Conservation (phyloP, 2,329 filamentous ascomycete genomes). For the Paraconiothyrium sp. region DNA sequence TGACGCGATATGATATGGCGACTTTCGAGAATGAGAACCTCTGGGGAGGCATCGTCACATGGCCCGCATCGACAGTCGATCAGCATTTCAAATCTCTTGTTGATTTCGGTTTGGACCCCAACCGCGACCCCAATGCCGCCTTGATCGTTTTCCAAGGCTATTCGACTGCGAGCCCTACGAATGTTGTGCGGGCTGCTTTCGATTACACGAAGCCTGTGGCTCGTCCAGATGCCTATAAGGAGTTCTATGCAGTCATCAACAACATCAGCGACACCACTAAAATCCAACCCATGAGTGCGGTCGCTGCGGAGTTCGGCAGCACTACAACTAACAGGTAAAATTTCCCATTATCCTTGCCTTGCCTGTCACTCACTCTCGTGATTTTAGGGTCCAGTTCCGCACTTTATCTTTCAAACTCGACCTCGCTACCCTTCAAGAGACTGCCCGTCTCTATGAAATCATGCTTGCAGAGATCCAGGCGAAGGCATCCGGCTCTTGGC, state of each 20-base stretch:
- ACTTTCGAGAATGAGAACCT: neutral
- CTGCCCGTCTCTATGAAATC: constrained; percentile 40
- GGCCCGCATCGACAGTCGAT: constrained; percentile 20
- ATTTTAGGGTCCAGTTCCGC: constrained; percentile 24
- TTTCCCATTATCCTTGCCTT: neutral
- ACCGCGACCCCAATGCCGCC: constrained; percentile 21
- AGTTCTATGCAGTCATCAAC: constrained; percentile 26
- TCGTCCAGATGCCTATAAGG: constrained; percentile 25
- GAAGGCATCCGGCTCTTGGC: constrained; percentile 36
- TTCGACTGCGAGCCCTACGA: constrained; percentile 22
- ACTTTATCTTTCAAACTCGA: constrained; percentile 37
- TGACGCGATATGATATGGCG: constrained; percentile 3
- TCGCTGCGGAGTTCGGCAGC: constrained; percentile 25
- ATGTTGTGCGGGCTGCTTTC: constrained; percentile 23
- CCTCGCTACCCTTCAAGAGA: constrained; percentile 26
- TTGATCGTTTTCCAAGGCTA: constrained; percentile 25
- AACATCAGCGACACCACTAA: constrained; percentile 30
- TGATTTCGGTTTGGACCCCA: constrained; percentile 19
- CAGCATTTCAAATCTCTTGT: constrained; percentile 24
- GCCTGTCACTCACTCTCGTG: neutral
- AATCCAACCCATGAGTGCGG: constrained; percentile 25
- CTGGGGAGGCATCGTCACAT: constrained; percentile 16
- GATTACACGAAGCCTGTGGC: constrained; percentile 28
- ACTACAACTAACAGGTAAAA: constrained; percentile 20
- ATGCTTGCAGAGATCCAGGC: constrained; percentile 31